These are phyloP conservation scores for Cupressus sempervirens DNA, from an alignment of 75 land plant genomes.

Conservation along the genomic window DNA sequence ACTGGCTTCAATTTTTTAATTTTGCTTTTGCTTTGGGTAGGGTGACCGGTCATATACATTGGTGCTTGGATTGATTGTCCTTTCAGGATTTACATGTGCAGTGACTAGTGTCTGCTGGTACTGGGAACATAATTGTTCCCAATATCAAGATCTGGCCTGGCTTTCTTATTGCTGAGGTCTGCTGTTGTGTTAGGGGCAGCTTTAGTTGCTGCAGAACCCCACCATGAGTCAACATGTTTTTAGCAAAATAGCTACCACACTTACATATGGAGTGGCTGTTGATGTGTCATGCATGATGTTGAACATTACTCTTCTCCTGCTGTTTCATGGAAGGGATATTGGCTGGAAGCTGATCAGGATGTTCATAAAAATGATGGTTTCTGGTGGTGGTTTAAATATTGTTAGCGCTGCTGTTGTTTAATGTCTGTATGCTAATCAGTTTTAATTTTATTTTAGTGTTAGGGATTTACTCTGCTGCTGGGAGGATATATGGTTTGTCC, in stretches of 20 bases:
- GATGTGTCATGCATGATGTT: too few relatives aligned
- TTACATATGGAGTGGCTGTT: not conserved
- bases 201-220: conserved; percentile 14
- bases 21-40: not conserved
- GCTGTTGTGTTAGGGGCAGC: conserved; percentile 27
- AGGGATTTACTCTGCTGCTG: too few relatives aligned
- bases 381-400: too few relatives aligned
- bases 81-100: conserved; percentile 14
- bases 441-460: too few relatives aligned
- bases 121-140: not conserved
- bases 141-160: not conserved
- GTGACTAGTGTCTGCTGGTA: conserved; percentile 5
- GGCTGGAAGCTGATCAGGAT: too few relatives aligned
- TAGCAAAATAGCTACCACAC: not conserved
- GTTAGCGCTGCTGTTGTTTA: too few relatives aligned
- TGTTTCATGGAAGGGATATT: too few relatives aligned
- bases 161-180: conserved; percentile 5
- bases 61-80: conserved; percentile 21
- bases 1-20: too few relatives aligned
- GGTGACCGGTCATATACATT: conserved; percentile 2
- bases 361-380: too few relatives aligned
- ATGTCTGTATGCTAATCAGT: too few relatives aligned
- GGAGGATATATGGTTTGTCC: too few relatives aligned
- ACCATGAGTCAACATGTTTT: conserved; percentile 6
- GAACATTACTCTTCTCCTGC: too few relatives aligned